Evolutionary conservation across 306 rosid species (phyloP), one percentile per base, ranked within the genome.

Genomic region (Aeschynomene evenia): DNA sequence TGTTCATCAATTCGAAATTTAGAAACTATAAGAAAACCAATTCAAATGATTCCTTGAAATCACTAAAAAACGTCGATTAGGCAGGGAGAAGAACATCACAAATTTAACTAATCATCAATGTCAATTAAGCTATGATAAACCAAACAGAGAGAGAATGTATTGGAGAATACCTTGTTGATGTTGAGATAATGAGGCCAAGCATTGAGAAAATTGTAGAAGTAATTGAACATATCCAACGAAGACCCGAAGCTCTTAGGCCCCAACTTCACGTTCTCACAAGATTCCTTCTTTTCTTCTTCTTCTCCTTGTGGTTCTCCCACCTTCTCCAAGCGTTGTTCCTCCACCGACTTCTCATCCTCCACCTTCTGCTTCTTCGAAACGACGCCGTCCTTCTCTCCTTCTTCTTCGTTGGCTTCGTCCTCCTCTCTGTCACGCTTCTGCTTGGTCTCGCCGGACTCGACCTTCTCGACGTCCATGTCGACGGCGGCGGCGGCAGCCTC

Each of bases 101-200:
- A 16, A 56, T 58, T 57, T 9, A 67, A 65, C 12, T 6, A 51
- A 26, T 20, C 0, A 40, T 53, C 53, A 19, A 63, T 20, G 7
- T 4, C 13, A 51, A 73, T 46, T 64, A 26, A 1, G 29, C 24
- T 14, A 34, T 34, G 5, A 34, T 34, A 7, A 43, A 2, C 1
- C 7, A 5, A 31, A 31, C 15, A n/a, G 4, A 1, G 6, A 46
- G 46, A 3, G 4, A 20, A 13, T 13, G 4, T 1, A 1, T 1
- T 26, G 2, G 2, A 5, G 37, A 37, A 77, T 75, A 92, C 97
- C 99, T 84, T 85, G 81, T 95, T 95, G 46, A 87, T 45, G 64
- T 89, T 84, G 31, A 95, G 55, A 77, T 86, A 68, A 1, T 88
- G 84, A 29, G 99, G 91, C 99, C 99, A 95, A 40, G 72, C 34